Conservation (phyloP, 73 alveolate genomes). For the Loxodes magnus region DNA sequence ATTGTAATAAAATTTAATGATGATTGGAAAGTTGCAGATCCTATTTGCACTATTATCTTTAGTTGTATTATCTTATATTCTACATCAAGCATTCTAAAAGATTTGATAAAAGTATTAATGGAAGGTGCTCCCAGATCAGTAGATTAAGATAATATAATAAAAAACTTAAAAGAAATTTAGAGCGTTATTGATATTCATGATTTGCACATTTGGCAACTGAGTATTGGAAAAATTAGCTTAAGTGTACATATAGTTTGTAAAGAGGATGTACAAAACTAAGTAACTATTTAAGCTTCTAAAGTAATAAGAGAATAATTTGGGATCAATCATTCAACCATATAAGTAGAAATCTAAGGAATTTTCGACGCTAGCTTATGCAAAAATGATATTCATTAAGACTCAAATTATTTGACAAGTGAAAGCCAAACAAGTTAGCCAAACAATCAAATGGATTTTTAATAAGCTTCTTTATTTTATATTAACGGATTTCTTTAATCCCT, state of each 20-base stretch:
- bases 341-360: no score
- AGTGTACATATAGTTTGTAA: conserved; percentile 46
- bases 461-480: no score
- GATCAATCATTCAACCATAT: no score
- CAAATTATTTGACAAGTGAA: no score
- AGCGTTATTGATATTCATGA: conserved; percentile 76
- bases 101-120: conserved; percentile 81
- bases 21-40: conserved; percentile 51
- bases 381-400: no score
- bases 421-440: no score
- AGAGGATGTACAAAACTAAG: no score
- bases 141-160: conserved; percentile 14
- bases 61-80: conserved; percentile 63
- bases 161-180: conserved; percentile 15
- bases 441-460: no score
- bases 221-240: conserved; percentile 67
- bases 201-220: conserved; percentile 84
- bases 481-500: no score
- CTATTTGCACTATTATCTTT: conserved; percentile 78
- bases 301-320: no score
- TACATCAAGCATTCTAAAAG: conserved; percentile 73
- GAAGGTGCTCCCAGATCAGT: conserved; percentile 74
- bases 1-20: conserved; percentile 36
- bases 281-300: no score
- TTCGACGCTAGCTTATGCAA: no score